Conservation (phyloP, 345 rosid species). For the Mercurialis annua region DNA sequence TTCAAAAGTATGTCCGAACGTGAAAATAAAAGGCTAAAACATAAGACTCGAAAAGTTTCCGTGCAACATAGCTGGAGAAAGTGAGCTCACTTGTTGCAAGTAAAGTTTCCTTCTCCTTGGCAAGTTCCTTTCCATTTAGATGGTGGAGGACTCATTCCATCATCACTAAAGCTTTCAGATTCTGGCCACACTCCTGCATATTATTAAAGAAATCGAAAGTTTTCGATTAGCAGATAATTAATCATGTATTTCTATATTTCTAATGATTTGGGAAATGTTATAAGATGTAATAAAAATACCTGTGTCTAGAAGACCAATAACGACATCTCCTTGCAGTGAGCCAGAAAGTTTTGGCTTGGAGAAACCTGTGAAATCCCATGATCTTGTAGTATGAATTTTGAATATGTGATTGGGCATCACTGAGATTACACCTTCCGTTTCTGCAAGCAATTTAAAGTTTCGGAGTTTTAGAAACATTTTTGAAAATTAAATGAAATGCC, state of each 20-base stretch:
- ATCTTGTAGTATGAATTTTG: slow-evolving; percentile 34
- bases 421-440: slow-evolving; percentile 30
- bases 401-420: slow-evolving; percentile 23
- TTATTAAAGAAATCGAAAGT: not conserved
- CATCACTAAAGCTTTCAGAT: slow-evolving; percentile 24
- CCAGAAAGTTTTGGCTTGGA: slow-evolving; percentile 4
- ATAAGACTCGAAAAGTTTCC: too few species aligned
- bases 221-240: not conserved
- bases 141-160: slow-evolving; percentile 23
- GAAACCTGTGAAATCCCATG: slow-evolving; percentile 32
- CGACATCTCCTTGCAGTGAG: slow-evolving; percentile 20
- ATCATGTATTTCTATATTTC: not conserved
- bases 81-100: slow-evolving; percentile 31
- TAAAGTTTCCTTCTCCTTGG: slow-evolving; percentile 22
- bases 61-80: not conserved
- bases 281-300: slow-evolving; percentile 4
- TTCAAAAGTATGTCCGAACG: too few species aligned
- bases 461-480: too few species aligned
- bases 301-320: slow-evolving; percentile 30
- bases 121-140: slow-evolving; percentile 34
- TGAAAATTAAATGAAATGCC: too few species aligned
- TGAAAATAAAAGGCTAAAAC: too few species aligned
- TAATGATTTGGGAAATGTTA: too few species aligned
- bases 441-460: slow-evolving; percentile 3
- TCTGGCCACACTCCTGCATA: slow-evolving; percentile 32